phyloP scores from a whole-genome alignment of 176 grass and related monocot genomes.

The Thinopyrum elongatum region DNA sequence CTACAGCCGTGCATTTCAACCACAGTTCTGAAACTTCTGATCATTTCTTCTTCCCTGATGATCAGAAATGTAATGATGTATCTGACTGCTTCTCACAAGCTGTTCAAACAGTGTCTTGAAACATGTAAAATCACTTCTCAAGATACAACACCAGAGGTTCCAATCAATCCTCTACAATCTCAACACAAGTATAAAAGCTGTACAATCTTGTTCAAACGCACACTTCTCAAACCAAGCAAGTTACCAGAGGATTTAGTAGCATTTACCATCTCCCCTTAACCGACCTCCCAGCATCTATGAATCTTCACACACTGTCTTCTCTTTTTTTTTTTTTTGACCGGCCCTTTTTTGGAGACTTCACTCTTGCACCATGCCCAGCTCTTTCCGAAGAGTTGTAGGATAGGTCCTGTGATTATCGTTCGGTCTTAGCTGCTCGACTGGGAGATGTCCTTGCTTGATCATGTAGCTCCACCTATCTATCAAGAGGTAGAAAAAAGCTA shows the following conservation, averaged over 20 bases:
- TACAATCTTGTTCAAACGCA: constrained; percentile 38
- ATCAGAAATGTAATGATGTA: constrained; percentile 1
- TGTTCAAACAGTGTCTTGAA: neutral
- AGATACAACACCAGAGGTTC: constrained; percentile 26
- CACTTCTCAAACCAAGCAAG: constrained; percentile 40
- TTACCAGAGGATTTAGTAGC: constrained; percentile 11
- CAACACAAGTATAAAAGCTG: constrained; percentile 27
- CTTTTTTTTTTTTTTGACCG: too few relatives aligned
- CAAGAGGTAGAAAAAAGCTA: constrained; percentile 70
- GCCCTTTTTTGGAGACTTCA: neutral
- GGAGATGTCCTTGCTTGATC: constrained; percentile 58
- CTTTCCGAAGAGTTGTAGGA: constrained; percentile 54
- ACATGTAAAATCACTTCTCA: neutral
- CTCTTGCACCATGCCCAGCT: constrained; percentile 34
- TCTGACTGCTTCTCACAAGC: neutral
- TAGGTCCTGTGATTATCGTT: constrained; percentile 46
- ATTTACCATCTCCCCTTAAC: neutral
- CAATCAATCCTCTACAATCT: constrained; percentile 5
- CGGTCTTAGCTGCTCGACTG: constrained; percentile 68
- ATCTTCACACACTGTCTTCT: neutral
- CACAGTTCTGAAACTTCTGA: neutral
- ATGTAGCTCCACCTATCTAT: constrained; percentile 85
- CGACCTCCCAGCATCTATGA: neutral
- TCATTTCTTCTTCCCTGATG: neutral
- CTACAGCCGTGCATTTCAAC: neutral